Evolutionary conservation across 257 asterid genomes (phyloP).

Genomic region (Phtheirospermum japonicum): DNA sequence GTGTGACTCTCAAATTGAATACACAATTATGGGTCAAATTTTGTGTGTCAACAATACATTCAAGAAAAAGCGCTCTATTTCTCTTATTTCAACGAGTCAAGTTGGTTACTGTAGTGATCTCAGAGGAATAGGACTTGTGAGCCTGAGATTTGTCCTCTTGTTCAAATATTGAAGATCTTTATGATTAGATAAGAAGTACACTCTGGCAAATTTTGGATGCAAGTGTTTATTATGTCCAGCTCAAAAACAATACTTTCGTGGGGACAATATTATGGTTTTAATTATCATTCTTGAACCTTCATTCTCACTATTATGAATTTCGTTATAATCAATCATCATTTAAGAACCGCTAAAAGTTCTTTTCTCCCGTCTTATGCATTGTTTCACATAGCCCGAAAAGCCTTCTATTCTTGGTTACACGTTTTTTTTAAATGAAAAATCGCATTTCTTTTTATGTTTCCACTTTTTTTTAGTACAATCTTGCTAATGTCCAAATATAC

Average conservation of each 20-base stretch:
- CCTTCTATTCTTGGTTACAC: no score
- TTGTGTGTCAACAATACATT: no score
- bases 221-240: constrained; percentile 23
- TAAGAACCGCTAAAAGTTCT: neutral
- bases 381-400: no score
- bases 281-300: constrained; percentile 21
- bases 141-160: constrained; percentile 23
- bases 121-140: constrained; percentile 16
- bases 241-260: constrained; percentile 18
- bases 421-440: no score
- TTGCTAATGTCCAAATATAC: neutral
- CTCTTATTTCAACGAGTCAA: constrained; percentile 4
- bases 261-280: constrained; percentile 9
- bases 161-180: constrained; percentile 29
- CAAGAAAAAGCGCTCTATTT: no score
- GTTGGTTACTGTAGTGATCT: neutral
- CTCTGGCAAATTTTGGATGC: constrained; percentile 32
- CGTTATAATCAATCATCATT: neutral
- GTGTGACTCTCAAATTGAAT: neutral
- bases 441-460: no score
- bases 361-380: neutral
- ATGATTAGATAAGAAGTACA: constrained; percentile 30
- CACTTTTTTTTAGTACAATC: neutral
- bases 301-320: constrained; percentile 6
- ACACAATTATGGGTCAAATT: no score